A percentile compares a stretch with the other conserved stretches of the same genome.
Conservation (phyloP, 2,329 filamentous ascomycete species). For the Fusarium pseudonygamai region DNA sequence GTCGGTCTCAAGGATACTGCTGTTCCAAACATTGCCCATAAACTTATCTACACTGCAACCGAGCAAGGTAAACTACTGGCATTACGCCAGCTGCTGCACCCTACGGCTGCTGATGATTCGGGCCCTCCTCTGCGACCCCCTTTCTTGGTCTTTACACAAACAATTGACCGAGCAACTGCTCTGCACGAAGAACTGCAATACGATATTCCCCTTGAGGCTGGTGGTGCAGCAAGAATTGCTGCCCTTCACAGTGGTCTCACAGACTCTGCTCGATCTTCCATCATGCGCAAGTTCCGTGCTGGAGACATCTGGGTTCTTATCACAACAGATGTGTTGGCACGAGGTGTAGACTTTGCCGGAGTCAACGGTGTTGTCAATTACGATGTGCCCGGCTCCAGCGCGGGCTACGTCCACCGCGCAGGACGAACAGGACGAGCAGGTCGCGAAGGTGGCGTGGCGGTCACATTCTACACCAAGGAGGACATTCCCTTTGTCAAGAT, state of each 20-base stretch:
- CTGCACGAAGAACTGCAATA: conserved; percentile 91
- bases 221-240: conserved; percentile 84
- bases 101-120: conserved; percentile 65
- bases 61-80: conserved; percentile 94
- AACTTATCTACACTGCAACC: conserved; percentile 88
- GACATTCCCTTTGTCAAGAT: conserved; percentile 90
- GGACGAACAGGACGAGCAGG: conserved; percentile 92
- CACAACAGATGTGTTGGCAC: conserved; percentile 91
- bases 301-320: conserved; percentile 97
- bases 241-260: conserved; percentile 90
- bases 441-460: conserved; percentile 84
- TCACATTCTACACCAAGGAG: conserved; percentile 96
- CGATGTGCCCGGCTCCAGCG: conserved; percentile 91
- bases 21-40: conserved; percentile 90
- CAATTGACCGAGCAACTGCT: conserved; percentile 88
- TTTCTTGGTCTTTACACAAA: conserved; percentile 96
- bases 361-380: conserved; percentile 98
- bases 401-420: conserved; percentile 91
- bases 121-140: conserved; percentile 78
- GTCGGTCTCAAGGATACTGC: conserved; percentile 97
- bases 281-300: conserved; percentile 90
- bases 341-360: conserved; percentile 93
- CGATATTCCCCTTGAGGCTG: conserved; percentile 90
- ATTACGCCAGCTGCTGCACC: conserved; percentile 87
- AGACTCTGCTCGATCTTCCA: conserved; percentile 75